These are phyloP conservation scores for Nakazawaea peltata DNA, from an alignment of 805 yeast genomes.

Conservation along the genomic window DNA sequence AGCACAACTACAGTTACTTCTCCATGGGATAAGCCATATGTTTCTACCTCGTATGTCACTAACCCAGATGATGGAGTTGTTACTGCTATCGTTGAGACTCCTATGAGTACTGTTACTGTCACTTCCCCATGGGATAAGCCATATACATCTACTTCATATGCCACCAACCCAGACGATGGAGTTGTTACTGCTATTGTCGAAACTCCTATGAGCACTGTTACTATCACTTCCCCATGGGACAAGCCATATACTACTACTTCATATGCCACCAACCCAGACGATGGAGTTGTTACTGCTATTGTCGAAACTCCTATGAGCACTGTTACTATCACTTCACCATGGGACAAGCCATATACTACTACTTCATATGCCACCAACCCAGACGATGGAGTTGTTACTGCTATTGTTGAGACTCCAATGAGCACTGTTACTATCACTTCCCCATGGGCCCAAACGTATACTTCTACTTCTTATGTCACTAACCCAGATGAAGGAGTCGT, in stretches of 20 bases:
- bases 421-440: background rate
- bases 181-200: too few species aligned
- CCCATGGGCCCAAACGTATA: background rate
- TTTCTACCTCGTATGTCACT: background rate
- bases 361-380: too few species aligned
- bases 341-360: too few species aligned
- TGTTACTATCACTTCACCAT: too few species aligned
- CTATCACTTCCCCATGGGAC: background rate
- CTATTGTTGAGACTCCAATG: too few species aligned
- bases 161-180: too few species aligned
- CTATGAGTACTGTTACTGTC: background rate
- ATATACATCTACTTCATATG: too few species aligned
- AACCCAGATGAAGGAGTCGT: background rate
- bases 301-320: background rate
- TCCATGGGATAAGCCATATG: background rate
- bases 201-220: too few species aligned
- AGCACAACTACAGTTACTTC: too few species aligned
- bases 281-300: background rate
- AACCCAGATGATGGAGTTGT: background rate
- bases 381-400: too few species aligned
- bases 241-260: background rate
- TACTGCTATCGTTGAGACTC: background rate
- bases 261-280: background rate
- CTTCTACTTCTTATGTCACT: background rate
- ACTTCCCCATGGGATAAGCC: too few species aligned